Evolutionary conservation across 148 eudicot species (phyloP).

Genomic region (Nepenthes gracilis): DNA sequence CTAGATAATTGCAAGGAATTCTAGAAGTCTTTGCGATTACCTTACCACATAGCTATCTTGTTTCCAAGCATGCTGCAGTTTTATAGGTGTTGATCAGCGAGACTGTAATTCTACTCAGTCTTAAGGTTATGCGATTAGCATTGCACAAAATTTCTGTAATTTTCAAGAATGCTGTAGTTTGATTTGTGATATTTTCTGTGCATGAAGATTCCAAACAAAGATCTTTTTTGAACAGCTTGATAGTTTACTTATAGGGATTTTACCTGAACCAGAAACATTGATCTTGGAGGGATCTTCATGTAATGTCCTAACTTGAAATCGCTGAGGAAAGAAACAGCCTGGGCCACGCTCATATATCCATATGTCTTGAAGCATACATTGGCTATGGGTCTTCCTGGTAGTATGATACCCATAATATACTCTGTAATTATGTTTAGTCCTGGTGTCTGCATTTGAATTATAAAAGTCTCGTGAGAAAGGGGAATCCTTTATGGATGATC

Average conservation of each 20-base stretch:
- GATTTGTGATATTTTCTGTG: no score
- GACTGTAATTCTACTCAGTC: no score
- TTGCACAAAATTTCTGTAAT: no score
- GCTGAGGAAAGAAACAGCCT: slow-evolving; percentile 79
- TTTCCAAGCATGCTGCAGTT: no score
- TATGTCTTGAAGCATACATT: slow-evolving; percentile 86
- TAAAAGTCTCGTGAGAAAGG: not conserved
- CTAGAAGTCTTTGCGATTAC: no score
- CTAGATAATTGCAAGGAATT: no score
- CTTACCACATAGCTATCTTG: no score
- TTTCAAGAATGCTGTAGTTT: no score
- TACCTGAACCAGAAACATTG: slow-evolving; percentile 99
- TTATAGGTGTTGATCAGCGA: no score
- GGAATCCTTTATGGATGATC: not conserved
- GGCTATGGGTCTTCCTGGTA: slow-evolving; percentile 89
- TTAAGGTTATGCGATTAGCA: no score
- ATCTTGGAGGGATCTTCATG: slow-evolving; percentile 98
- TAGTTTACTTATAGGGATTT: not conserved
- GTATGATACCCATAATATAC: slow-evolving; percentile 77
- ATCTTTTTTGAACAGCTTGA: no score
- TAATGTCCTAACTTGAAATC: slow-evolving; percentile 94
- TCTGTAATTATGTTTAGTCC: slow-evolving; percentile 91
- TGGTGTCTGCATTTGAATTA: slow-evolving; percentile 60
- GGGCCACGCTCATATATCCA: slow-evolving; percentile 98
- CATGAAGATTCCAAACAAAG: no score